Evolutionary conservation across 2,329 filamentous ascomycete species (phyloP).

Genomic region (Ophiostoma montium): DNA sequence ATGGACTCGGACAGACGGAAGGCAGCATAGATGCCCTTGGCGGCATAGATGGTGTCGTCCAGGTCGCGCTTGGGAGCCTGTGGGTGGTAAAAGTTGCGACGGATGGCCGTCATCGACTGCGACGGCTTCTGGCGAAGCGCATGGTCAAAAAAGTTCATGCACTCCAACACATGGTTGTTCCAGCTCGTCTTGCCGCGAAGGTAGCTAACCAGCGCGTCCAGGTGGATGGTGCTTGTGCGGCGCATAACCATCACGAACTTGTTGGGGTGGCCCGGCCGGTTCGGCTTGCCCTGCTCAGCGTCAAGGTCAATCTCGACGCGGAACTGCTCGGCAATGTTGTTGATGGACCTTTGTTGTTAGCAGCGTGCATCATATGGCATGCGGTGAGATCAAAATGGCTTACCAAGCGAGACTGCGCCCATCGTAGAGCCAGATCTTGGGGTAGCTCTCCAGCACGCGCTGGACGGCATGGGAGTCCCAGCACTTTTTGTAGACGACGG

Average conservation of each 20-base stretch:
- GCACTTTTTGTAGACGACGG: constrained; percentile 55
- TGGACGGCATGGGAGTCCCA: constrained; percentile 56
- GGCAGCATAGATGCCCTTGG: constrained; percentile 82
- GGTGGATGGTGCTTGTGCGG: constrained; percentile 52
- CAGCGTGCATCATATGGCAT: background rate
- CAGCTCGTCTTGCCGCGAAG: constrained; percentile 45
- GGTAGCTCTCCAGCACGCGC: constrained; percentile 32
- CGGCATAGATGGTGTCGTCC: constrained; percentile 47
- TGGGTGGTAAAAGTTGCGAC: constrained; percentile 65
- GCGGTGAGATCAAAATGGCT: constrained; percentile 13
- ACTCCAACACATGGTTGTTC: constrained; percentile 56
- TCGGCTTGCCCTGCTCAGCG: constrained; percentile 31
- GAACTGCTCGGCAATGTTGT: constrained; percentile 27
- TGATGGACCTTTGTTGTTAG: constrained; percentile 21
- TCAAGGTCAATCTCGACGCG: constrained; percentile 60
- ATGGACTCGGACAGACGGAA: constrained; percentile 55
- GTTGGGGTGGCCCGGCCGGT: constrained; percentile 21
- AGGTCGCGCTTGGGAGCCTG: constrained; percentile 37
- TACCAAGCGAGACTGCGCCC: constrained; percentile 79
- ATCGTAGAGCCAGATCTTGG: constrained; percentile 49
- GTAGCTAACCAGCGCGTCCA: constrained; percentile 53
- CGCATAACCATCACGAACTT: constrained; percentile 49
- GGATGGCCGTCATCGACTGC: constrained; percentile 52
- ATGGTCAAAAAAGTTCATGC: constrained; percentile 82
- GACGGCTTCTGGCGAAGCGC: constrained; percentile 69